Evolutionary conservation across 371 early-diverging fungal species (phyloP), one percentile per base, ranked within the genome.

Genomic region (Mortierella sp.): DNA sequence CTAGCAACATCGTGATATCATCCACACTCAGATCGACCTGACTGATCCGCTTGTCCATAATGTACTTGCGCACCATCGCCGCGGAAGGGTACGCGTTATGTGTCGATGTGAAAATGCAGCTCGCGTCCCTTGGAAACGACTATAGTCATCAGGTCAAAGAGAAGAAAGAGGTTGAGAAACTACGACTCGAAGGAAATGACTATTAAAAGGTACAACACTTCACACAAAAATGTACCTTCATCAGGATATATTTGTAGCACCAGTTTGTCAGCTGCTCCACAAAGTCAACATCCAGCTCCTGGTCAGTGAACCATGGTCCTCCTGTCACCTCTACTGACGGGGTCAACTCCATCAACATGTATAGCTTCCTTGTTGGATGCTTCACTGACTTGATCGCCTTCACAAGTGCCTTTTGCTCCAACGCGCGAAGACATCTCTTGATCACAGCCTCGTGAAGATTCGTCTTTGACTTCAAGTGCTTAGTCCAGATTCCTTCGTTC

Each of bases 231-330:
- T 88, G 83, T 88, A 95, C 95, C 83, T 93, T 93, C 59, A 91
- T 87, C 24, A 89, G 82, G 57, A 98, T 96, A 80, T 91, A 96
- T 81, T 95, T 93, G 82, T 94, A 92, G 81, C 95, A 92, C 59
- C 94, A 94, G 8, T 90, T 88, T 53, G 96, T 91, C 34, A 99
- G 83, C 76, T 92, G 93, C 54, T 98, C 95, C 74, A 99, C 97
- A 86, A 99, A 99, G 31, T 97, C 97, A 6, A 91, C 91, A 90
- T 99, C 99, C 78, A 99, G 89, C 76, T 98, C 98, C 80, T 98
- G 96, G 88, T 99, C 98, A 1, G 96, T 97, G 87, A 96, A 99
- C 98, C 98, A 99, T 31, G 97, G 95, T 26, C 99, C 99, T 81
- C 99, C 99, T 34, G 98, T 98, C 14, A 99, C 91, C 80, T 98